A percentile compares a stretch with the other conserved stretches of the same genome.
These are phyloP conservation scores for Lasiosphaeria hispida DNA, from an alignment of 495 filamentous ascomycete species.

Conservation along the genomic window DNA sequence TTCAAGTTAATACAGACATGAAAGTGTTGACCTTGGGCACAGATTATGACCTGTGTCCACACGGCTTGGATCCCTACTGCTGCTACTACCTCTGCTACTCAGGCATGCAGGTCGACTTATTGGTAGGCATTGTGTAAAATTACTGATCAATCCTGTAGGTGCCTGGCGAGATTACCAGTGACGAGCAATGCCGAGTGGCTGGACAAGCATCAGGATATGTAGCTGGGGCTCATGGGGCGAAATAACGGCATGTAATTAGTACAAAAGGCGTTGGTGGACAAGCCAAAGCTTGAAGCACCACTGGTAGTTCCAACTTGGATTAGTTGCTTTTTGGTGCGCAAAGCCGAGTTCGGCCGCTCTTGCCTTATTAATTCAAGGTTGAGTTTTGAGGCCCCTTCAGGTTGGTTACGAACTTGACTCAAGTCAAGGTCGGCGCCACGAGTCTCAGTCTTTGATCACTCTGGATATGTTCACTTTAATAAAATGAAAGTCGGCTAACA, in stretches of 20 bases:
- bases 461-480: too few species aligned
- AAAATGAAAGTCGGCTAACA: too few species aligned
- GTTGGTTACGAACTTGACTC: too few species aligned
- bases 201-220: slow-evolving; percentile 1
- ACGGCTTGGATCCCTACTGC: background rate
- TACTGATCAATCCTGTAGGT: background rate
- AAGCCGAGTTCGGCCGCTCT: too few species aligned
- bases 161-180: slow-evolving; percentile 11
- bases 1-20: background rate
- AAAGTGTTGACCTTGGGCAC: background rate
- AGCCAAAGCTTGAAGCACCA: background rate
- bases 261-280: slow-evolving; percentile 1
- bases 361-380: too few species aligned
- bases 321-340: too few species aligned
- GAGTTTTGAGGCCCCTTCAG: too few species aligned
- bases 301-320: background rate
- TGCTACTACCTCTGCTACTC: slow-evolving; percentile 1
- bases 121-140: background rate
- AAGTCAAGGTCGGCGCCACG: too few species aligned
- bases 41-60: background rate
- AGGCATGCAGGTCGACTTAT: background rate
- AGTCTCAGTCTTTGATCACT: too few species aligned
- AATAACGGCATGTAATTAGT: background rate
- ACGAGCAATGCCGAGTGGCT: slow-evolving; percentile 9
- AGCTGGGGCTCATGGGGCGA: background rate